phyloP scores from a whole-genome alignment of 2,329 filamentous ascomycete genomes.

The Alternaria postmessia region DNA sequence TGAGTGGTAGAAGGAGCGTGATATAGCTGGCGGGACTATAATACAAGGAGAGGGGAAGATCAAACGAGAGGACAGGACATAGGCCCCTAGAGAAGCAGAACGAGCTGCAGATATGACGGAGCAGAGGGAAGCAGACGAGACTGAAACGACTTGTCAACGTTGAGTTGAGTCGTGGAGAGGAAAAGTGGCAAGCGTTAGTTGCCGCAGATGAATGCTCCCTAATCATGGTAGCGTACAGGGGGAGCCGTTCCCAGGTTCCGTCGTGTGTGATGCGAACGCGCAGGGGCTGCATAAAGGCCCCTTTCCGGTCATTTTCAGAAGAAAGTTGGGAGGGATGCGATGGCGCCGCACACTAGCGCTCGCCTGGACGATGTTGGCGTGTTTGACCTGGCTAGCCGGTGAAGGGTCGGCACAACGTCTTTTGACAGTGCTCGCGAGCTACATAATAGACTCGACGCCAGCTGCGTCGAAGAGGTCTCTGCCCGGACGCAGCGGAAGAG shows the following conservation, averaged over 20 bases:
- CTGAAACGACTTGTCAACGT: constrained; percentile 42
- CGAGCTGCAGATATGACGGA: constrained; percentile 35
- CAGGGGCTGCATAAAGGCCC: constrained; percentile 42
- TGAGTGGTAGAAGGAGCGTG: constrained; percentile 39
- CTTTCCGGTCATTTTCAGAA: constrained; percentile 29
- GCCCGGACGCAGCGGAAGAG: not conserved
- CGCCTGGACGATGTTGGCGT: constrained; percentile 21
- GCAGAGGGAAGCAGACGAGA: constrained; percentile 29
- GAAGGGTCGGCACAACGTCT: constrained; percentile 17
- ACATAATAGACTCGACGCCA: constrained; percentile 1
- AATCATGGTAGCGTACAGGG: constrained; percentile 36
- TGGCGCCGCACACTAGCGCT: constrained; percentile 29
- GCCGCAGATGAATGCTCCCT: constrained; percentile 30
- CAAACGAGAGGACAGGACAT: constrained; percentile 50
- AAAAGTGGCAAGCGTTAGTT: constrained; percentile 40
- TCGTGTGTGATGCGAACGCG: constrained; percentile 36
- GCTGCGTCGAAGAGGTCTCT: constrained; percentile 2
- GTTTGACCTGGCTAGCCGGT: constrained; percentile 24
- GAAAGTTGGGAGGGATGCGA: constrained; percentile 32
- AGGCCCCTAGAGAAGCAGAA: constrained; percentile 31
- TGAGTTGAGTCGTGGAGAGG: constrained; percentile 40
- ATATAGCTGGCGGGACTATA: constrained; percentile 32
- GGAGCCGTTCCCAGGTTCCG: constrained; percentile 37
- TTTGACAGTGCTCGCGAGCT: constrained; percentile 17
- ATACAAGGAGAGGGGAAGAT: constrained; percentile 37